phyloP scores from a whole-genome alignment of 176 grass and related monocot species.

The Avena sativa region DNA sequence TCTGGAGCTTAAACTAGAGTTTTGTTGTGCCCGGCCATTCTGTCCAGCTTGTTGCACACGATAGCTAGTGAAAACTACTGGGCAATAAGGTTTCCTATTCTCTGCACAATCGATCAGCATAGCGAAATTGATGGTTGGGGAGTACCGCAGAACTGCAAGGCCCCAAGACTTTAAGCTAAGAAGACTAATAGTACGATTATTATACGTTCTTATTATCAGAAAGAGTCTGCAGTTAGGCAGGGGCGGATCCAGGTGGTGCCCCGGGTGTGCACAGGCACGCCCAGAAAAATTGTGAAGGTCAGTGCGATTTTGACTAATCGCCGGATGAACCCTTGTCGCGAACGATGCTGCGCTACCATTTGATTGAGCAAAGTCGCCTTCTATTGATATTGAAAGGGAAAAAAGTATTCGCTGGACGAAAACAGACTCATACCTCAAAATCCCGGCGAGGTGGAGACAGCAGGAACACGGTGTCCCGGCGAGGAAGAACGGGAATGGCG shows the following conservation, averaged over 20 bases:
- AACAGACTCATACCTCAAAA: slow-evolving; percentile 1
- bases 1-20: not conserved
- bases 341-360: not conserved
- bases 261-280: not conserved
- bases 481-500: not conserved
- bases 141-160: not conserved
- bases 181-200: not conserved
- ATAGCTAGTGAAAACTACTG: not conserved
- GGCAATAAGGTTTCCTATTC: not conserved
- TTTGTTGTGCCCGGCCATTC: not conserved
- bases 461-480: not conserved
- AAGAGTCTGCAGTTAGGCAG: not conserved
- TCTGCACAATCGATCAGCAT: not conserved
- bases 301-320: not conserved
- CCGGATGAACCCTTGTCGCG: not conserved
- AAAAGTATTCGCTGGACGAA: not conserved
- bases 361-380: not conserved
- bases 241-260: slow-evolving; percentile 11
- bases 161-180: not conserved
- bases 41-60: slow-evolving; percentile 11
- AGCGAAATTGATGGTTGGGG: not conserved
- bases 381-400: not conserved
- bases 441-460: not conserved
- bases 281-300: not conserved
- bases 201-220: not conserved